phyloP scores from a whole-genome alignment of 2,329 filamentous ascomycete species.

The Fusarium tjaetaba region DNA sequence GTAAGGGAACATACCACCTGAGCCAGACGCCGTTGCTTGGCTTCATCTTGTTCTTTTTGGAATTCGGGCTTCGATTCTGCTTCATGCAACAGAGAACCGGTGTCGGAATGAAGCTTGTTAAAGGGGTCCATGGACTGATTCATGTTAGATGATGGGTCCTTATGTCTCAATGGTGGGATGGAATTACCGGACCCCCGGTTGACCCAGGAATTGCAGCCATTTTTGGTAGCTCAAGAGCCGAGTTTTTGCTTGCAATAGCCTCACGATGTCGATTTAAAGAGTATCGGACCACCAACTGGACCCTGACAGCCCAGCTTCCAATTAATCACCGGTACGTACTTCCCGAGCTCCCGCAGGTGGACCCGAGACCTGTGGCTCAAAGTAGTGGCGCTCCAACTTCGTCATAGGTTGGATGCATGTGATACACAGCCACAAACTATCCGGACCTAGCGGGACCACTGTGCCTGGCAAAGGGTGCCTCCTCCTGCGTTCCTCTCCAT shows the following conservation, averaged over 20 bases:
- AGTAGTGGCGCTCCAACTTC: background rate
- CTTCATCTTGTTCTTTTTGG: slow-evolving; percentile 51
- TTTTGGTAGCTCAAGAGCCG: slow-evolving; percentile 30
- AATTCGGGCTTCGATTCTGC: slow-evolving; percentile 51
- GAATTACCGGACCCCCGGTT: slow-evolving; percentile 45
- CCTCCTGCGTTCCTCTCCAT: slow-evolving; percentile 29
- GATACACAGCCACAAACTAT: slow-evolving; percentile 32
- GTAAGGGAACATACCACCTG: slow-evolving; percentile 46
- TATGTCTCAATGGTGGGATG: background rate
- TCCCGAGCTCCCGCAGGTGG: slow-evolving; percentile 3
- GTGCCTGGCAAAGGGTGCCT: slow-evolving; percentile 11
- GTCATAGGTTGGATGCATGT: slow-evolving; percentile 30
- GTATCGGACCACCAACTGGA: slow-evolving; percentile 32
- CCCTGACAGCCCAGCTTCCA: slow-evolving; percentile 30
- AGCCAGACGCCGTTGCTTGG: slow-evolving; percentile 52
- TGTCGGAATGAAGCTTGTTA: slow-evolving; percentile 53
- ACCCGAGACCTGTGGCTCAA: slow-evolving; percentile 16
- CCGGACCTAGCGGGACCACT: slow-evolving; percentile 27
- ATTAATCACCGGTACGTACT: slow-evolving; percentile 24
- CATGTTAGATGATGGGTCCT: slow-evolving; percentile 34
- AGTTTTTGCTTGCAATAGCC: slow-evolving; percentile 31
- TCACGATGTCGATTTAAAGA: slow-evolving; percentile 32
- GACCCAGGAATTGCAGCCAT: slow-evolving; percentile 50
- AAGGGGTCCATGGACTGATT: slow-evolving; percentile 50
- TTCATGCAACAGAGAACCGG: slow-evolving; percentile 51